Evolutionary conservation across 139 green algal genomes (phyloP).

Genomic region (Yamagishiella unicocca): DNA sequence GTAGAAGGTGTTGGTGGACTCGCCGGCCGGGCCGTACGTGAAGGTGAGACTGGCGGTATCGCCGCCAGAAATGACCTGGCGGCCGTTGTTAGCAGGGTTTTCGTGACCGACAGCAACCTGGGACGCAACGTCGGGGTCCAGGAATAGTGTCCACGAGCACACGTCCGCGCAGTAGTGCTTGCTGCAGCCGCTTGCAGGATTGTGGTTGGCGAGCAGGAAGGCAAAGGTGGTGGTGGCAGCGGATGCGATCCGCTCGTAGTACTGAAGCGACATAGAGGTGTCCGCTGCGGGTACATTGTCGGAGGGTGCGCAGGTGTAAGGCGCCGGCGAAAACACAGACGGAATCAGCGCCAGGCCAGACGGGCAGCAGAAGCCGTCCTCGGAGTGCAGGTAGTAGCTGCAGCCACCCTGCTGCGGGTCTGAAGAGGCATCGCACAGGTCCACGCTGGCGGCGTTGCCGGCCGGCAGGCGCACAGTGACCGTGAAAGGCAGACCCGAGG

Average conservation of each 20-base stretch:
- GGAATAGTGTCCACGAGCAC: conserved; percentile 51
- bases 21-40: conserved; percentile 38
- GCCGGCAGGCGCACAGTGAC: conserved; percentile 19
- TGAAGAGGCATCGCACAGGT: conserved; percentile 43
- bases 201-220: conserved; percentile 56
- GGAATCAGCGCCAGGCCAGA: neutral
- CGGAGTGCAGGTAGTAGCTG: conserved; percentile 49
- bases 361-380: conserved; percentile 45
- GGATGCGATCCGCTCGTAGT: conserved; percentile 40
- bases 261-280: conserved; percentile 51
- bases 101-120: conserved; percentile 32
- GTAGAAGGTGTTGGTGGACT: conserved; percentile 20
- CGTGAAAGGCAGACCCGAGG: conserved; percentile 18
- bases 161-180: conserved; percentile 51
- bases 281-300: neutral
- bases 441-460: neutral
- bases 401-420: conserved; percentile 25
- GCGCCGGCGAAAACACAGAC: neutral
- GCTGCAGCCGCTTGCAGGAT: neutral
- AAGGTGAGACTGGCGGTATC: conserved; percentile 39
- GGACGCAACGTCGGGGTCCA: neutral
- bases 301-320: neutral
- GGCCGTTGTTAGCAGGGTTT: conserved; percentile 7
- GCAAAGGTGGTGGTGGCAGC: conserved; percentile 29
- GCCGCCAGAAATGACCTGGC: neutral